phyloP scores from a whole-genome alignment of 148 eudicot genomes.

The Rhododendron molle region DNA sequence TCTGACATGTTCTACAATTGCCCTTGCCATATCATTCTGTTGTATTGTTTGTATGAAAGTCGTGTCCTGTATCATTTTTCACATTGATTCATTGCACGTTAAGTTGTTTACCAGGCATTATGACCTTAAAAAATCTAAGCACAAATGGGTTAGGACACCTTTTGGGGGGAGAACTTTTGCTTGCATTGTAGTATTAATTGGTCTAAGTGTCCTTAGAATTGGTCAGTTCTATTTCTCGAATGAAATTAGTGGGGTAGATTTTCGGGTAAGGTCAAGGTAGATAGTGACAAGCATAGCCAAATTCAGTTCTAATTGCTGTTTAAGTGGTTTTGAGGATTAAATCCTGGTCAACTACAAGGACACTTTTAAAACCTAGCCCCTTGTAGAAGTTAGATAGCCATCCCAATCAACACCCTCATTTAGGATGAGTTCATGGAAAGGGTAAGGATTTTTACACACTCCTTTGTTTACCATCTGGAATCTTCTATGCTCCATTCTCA shows the following conservation, averaged over 20 bases:
- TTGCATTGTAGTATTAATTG: neutral
- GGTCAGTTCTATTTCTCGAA: neutral
- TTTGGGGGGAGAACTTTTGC: neutral
- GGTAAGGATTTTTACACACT: too few species aligned
- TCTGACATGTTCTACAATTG: neutral
- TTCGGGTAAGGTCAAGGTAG: neutral
- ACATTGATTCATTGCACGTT: neutral
- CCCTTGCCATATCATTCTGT: neutral
- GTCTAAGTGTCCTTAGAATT: neutral
- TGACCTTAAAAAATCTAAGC: neutral
- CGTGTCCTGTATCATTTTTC: neutral
- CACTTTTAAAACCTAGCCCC: neutral
- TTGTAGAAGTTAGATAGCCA: neutral
- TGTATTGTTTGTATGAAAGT: neutral
- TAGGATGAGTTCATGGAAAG: neutral
- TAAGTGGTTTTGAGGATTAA: neutral
- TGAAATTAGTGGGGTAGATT: neutral
- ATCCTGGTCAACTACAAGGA: neutral
- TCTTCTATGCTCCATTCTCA: too few species aligned
- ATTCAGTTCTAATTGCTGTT: neutral
- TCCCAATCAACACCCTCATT: neutral
- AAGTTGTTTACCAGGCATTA: neutral
- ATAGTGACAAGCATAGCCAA: neutral
- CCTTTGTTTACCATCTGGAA: too few species aligned
- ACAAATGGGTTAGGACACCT: neutral